Conservation (phyloP, 1,284 basidiomycete genomes). For the Heimioporus retisporus region DNA sequence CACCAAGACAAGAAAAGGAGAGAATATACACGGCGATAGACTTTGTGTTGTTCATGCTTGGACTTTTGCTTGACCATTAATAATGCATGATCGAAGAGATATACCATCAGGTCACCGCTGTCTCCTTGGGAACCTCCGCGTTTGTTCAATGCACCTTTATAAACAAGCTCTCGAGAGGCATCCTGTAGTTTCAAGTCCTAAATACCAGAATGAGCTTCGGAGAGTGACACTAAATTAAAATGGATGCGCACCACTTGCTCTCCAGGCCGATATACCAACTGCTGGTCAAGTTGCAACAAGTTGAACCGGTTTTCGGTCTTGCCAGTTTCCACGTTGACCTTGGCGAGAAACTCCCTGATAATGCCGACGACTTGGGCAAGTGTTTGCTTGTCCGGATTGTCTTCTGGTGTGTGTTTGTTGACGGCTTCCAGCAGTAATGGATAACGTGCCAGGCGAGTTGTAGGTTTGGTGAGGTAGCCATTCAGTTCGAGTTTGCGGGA, state of each 20-base stretch:
- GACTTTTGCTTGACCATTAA: slow-evolving; percentile 96
- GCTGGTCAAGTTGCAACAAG: slow-evolving; percentile 82
- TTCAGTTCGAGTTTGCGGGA: slow-evolving; percentile 98
- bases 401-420: slow-evolving; percentile 93
- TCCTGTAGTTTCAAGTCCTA: slow-evolving; percentile 86
- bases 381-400: slow-evolving; percentile 87
- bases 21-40: slow-evolving; percentile 87
- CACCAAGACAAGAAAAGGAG: slow-evolving; percentile 13
- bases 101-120: slow-evolving; percentile 91
- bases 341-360: slow-evolving; percentile 86
- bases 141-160: slow-evolving; percentile 95
- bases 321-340: slow-evolving; percentile 85
- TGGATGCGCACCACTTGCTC: slow-evolving; percentile 71
- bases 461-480: slow-evolving; percentile 98
- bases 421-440: slow-evolving; percentile 95
- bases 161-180: slow-evolving; percentile 85
- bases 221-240: slow-evolving; percentile 2
- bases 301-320: slow-evolving; percentile 74
- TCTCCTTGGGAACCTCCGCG: slow-evolving; percentile 84
- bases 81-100: slow-evolving; percentile 97
- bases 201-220: slow-evolving; percentile 12
- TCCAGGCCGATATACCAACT: slow-evolving; percentile 79
- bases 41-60: slow-evolving; percentile 94
- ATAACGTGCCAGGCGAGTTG: slow-evolving; percentile 96
- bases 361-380: slow-evolving; percentile 86